Base-by-base conservation (phyloP, 2,329 filamentous ascomycete species). In the Rasamsonia emersonii region DNA sequence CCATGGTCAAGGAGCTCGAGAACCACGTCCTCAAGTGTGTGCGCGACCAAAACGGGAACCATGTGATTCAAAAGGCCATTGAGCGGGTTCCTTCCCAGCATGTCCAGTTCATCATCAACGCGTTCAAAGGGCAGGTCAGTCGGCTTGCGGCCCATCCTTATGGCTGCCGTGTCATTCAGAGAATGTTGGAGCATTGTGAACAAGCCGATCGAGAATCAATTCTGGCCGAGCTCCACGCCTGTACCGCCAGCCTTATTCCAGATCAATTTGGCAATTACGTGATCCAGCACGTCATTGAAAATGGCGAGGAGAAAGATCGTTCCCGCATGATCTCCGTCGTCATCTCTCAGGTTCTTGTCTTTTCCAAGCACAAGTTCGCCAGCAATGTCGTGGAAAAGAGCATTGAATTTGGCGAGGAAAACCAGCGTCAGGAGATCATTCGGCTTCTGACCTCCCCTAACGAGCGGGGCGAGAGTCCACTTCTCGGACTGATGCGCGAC, bases 331-430 rank as follows among this genome's bases (percentile, higher is more conserved):
- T 94, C 35, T 62, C 70, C 16, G 66, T 86, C 28, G 80, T 96
- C 42, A 78, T 79, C 42, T 67, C 69, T 9, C 75, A 86, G 36
- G 65, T 94, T 2, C 60, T 94, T 23, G 63, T 65, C 1, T 79
- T 86, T 46, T 94, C 86, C 16, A 94, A 86, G 65, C 86, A 96
- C 65, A 98, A 98, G 56, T 93, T 85, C 50, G 89, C 91, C 1
- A 95, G 88, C 50, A 96, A 98, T 47, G 89, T 98, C 3, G 89
- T 98, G 1, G 91, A 98, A 60, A 89, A 86, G 59, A 93, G 86
- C 53, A 80, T 96, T 38, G 68, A 81, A 34, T 74, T 71, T 44
- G 85, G 84, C 13, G 75, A 75, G 1, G 64, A 73, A 13, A 67
- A 78, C 30, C 82, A 93, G 53, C 77, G 82, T 31, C 71, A 68